A percentile compares a stretch with the other conserved stretches of the same genome.
These are phyloP conservation scores for Suillus lakei DNA, from an alignment of 768 basidiomycete species.

Conservation along the genomic window DNA sequence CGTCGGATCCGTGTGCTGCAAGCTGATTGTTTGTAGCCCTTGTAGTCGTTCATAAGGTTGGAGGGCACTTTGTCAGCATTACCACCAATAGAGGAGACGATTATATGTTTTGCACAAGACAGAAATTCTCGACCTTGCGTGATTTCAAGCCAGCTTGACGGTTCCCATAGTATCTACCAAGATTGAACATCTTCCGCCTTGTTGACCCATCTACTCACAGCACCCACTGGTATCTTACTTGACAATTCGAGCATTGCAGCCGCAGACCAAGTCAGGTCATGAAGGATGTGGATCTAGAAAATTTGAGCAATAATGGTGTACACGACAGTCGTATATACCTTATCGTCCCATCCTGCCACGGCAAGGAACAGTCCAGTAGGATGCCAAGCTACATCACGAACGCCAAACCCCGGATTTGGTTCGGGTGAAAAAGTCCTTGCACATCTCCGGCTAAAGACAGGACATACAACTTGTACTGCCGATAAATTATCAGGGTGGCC, in stretches of 20 bases:
- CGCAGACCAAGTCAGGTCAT: constrained; percentile 75
- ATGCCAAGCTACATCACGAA: constrained; percentile 83
- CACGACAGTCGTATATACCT: constrained; percentile 46
- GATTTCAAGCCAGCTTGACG: constrained; percentile 79
- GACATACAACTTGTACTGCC: constrained; percentile 77
- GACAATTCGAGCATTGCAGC: constrained; percentile 66
- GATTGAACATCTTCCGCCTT: constrained; percentile 1
- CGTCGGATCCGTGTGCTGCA: constrained; percentile 57
- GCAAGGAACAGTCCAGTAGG: constrained; percentile 84
- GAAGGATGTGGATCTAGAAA: constrained; percentile 72
- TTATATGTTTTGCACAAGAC: constrained; percentile 59
- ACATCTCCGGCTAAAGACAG: constrained; percentile 68
- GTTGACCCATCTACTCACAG: constrained; percentile 46
- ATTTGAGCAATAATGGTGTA: constrained; percentile 6
- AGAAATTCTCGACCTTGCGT: constrained; percentile 87
- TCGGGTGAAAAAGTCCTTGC: constrained; percentile 69
- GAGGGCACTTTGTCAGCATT: constrained; percentile 5
- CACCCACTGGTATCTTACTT: constrained; percentile 56
- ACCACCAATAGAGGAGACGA: not conserved
- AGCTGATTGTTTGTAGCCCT: constrained; percentile 55
- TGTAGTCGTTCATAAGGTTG: constrained; percentile 65
- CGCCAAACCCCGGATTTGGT: constrained; percentile 83
- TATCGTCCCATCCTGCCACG: constrained; percentile 89
- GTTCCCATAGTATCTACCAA: constrained; percentile 80
- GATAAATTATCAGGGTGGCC: constrained; percentile 7